Evolutionary conservation across 345 rosid species (phyloP), one percentile per base, ranked within the genome.

Genomic region (Lepidium aucheri): DNA sequence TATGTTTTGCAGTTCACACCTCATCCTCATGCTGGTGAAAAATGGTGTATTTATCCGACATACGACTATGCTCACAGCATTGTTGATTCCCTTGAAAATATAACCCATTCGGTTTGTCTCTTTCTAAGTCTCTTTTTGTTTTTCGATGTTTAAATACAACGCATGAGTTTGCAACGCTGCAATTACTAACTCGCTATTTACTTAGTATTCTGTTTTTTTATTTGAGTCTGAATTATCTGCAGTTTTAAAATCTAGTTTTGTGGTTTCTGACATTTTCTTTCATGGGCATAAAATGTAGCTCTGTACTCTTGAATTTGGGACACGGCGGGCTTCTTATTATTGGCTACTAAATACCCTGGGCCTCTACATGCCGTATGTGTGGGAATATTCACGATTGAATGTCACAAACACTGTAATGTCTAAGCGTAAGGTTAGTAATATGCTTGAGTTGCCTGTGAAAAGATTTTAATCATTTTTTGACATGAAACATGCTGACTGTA

Each of bases 11-110:
- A 93, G 97, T 86, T 86, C 60, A 79, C 97, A 57, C 94, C 90
- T 46, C 98, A 88, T 75, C 97, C 98, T 50, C 98, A 85, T 86
- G 76, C 98, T 59, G 97, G 98, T 63, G 97, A 93, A 69, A 85
- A 86, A 78, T 90, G 98, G 98, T 82, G 96, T 60, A 82, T 93
- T 81, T 68, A 68, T 58, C 73, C 73, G 5, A 68, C 34, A 49
- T 68, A 68, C 53, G 73, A 58, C 17, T 68, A 82, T 78, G 85
- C 97, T 41, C 96, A 93, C 79, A 90, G 98, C 82, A 85, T 75
- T 10, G 97, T 93, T 57, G 98, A 93, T 76, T 86, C 96, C 71
- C 89, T 93, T 24, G 98, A 93, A 78, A 85, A 90, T 74, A 82
- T 93, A 68, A 93, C 98, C 0, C 98, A 90, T 69, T 93, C 96